Base-by-base conservation (phyloP, 2,329 filamentous ascomycete genomes). In the Aspergillus luchuensis region DNA sequence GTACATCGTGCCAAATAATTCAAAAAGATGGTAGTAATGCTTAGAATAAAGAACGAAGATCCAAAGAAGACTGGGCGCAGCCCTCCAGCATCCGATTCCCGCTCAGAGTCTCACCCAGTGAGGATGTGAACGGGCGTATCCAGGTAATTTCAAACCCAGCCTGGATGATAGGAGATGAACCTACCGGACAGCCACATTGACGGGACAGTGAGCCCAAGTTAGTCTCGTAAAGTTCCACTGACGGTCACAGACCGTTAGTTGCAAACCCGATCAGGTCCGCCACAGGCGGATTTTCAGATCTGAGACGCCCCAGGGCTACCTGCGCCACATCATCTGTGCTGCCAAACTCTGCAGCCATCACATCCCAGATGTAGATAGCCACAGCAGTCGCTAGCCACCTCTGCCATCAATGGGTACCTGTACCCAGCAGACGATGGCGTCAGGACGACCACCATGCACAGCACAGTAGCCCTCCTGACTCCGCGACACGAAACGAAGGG, bases 81-180 rank as follows among this genome's bases (percentile, higher is more conserved):
- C 80, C 79, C 72, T 73, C 75, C 81, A 79, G 82, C 82, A 84
- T 83, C 82, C 63, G 68, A 75, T 83, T 83, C 81, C 77, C 75
- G 71, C 47, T 59, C 65, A 33, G 10, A 36, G 33, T 13, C 66
- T 60, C 59, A 47, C 58, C 48, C 48, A 67, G 72, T 72, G 69
- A 70, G 67, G 54, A 55, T 25, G 63, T 62, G 61, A 58, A 55
- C 69, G 65, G 71, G 75, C 72, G 63, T 69, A 68, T 72, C 74
- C 74, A 74, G 75, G 74, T 66, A 69, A 67, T 6, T 36, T 52
- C 58, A 74, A 71, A 71, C 59, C 79, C 76, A 80, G 80, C 80
- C 76, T 76, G 76, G 78, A 81, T 77, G 71, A 79, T 84, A 84
- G 82, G 79, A 75, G 81, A 84, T 84, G 82, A 82, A 60, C 81